Percentiles rank a stretch among this genome's conserved stretches.
These are phyloP conservation scores for Yamadazyma triangularis DNA, from an alignment of 1,139 yeast species.

Conservation along the genomic window DNA sequence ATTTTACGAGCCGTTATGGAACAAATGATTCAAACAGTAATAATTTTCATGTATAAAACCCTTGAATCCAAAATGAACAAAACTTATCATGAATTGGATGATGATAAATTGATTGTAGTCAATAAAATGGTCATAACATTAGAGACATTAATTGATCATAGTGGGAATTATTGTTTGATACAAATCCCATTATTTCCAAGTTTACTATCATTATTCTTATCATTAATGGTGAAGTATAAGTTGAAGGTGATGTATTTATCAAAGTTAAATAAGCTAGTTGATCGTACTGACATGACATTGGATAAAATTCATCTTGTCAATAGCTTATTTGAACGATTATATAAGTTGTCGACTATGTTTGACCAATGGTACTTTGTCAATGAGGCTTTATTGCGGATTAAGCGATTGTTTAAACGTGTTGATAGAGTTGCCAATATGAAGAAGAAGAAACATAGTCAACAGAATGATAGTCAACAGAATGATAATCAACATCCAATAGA, in stretches of 20 bases:
- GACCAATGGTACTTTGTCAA: constrained; percentile 19
- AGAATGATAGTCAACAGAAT: not conserved
- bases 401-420: not conserved
- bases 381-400: constrained; percentile 7
- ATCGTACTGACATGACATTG: constrained; percentile 7
- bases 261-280: constrained; percentile 6
- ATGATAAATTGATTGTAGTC: not conserved
- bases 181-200: constrained; percentile 11
- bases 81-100: constrained; percentile 4
- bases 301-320: constrained; percentile 4
- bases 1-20: not conserved
- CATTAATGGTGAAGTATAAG: constrained; percentile 10
- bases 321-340: constrained; percentile 6
- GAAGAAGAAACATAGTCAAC: not conserved
- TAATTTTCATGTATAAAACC: constrained; percentile 1
- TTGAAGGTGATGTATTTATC: constrained; percentile 9
- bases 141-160: not conserved
- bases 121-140: constrained; percentile 1
- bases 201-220: constrained; percentile 8
- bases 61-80: not conserved
- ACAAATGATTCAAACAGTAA: constrained; percentile 1
- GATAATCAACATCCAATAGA: not conserved
- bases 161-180: constrained; percentile 1
- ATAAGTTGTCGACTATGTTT: constrained; percentile 8
- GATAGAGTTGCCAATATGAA: not conserved